Conservation (phyloP, 805 yeast genomes). For the Candida glaebosa region DNA sequence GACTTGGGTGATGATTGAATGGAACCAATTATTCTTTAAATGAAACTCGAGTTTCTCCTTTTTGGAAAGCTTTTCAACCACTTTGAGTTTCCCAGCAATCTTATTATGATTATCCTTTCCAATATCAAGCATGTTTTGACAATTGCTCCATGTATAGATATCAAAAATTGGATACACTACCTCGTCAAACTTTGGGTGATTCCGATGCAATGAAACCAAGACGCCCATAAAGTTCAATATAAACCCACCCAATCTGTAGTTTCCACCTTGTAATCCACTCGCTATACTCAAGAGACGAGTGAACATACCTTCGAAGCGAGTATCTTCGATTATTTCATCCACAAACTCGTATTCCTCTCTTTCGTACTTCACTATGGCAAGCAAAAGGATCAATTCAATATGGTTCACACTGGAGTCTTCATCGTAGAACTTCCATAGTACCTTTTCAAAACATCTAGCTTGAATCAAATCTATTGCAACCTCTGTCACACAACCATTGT, state of each 20-base stretch:
- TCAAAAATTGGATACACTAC: neutral
- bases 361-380: constrained; percentile 14
- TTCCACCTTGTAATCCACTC: constrained; percentile 10
- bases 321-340: constrained; percentile 14
- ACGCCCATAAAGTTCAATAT: constrained; percentile 12
- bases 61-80: neutral
- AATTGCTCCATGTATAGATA: neutral
- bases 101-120: neutral
- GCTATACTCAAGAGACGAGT: constrained; percentile 23
- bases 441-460: constrained; percentile 18
- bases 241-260: constrained; percentile 14
- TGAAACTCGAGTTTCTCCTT: neutral
- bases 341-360: constrained; percentile 9
- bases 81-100: neutral
- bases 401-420: constrained; percentile 39
- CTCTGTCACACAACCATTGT: constrained; percentile 8
- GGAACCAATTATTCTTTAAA: neutral
- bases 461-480: neutral
- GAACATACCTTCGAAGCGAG: constrained; percentile 15
- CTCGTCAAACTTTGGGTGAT: neutral
- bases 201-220: neutral
- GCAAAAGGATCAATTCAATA: constrained; percentile 28
- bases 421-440: constrained; percentile 41
- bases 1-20: neutral
- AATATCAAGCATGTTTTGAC: neutral